A percentile compares a stretch with the other conserved stretches of the same genome.
These are phyloP conservation scores for Cercospora zeina DNA, from an alignment of 2,329 filamentous ascomycete species.

Conservation along the genomic window DNA sequence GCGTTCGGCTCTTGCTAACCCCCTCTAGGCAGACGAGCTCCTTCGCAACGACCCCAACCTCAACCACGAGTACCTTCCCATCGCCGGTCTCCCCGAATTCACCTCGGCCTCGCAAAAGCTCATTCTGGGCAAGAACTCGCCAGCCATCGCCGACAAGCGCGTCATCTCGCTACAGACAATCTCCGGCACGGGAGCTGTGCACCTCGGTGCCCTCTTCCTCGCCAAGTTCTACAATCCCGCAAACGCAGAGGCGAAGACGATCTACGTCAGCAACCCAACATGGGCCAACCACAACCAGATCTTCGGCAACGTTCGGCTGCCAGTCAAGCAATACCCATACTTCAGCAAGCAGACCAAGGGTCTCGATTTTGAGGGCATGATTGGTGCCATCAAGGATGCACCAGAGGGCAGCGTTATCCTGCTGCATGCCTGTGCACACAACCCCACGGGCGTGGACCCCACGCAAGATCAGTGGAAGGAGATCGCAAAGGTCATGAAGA, in stretches of 20 bases:
- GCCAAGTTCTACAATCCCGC: slow-evolving; percentile 75
- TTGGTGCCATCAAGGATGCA: slow-evolving; percentile 66
- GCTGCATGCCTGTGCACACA: slow-evolving; percentile 94
- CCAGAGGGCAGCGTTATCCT: slow-evolving; percentile 81
- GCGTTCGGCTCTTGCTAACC: slow-evolving; percentile 2
- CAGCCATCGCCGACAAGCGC: slow-evolving; percentile 81
- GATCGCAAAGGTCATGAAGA: slow-evolving; percentile 73
- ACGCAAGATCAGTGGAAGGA: slow-evolving; percentile 93
- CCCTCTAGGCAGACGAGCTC: slow-evolving; percentile 77
- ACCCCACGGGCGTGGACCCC: slow-evolving; percentile 95
- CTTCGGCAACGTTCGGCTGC: slow-evolving; percentile 83
- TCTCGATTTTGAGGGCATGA: slow-evolving; percentile 89
- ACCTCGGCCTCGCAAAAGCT: slow-evolving; percentile 88
- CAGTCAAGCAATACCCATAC: slow-evolving; percentile 85
- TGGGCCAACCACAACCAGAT: slow-evolving; percentile 99
- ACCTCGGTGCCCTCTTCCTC: slow-evolving; percentile 91
- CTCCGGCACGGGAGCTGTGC: slow-evolving; percentile 93
- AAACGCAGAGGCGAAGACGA: slow-evolving; percentile 62
- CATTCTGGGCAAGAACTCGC: slow-evolving; percentile 75
- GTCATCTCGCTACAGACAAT: slow-evolving; percentile 85
- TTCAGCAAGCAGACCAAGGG: slow-evolving; percentile 86
- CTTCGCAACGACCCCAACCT: slow-evolving; percentile 83
- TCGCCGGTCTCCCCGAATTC: slow-evolving; percentile 82
- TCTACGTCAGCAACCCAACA: slow-evolving; percentile 92
- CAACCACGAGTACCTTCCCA: slow-evolving; percentile 98